phyloP scores from a whole-genome alignment of 768 basidiomycete genomes.

The Termitomyces sp. region DNA sequence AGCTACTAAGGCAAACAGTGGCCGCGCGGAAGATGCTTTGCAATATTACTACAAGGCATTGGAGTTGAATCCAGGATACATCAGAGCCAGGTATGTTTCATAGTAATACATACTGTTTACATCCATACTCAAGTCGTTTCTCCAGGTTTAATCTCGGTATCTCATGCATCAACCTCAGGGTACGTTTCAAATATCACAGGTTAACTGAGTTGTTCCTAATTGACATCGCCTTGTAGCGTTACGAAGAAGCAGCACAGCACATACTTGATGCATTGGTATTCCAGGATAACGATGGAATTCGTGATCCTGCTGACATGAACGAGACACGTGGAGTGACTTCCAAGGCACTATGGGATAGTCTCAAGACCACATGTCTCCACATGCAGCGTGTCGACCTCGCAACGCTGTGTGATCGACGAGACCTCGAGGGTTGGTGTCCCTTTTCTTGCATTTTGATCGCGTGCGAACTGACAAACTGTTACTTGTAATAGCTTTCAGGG shows the following conservation, averaged over 20 bases:
- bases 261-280: constrained; percentile 86
- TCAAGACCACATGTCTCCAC: constrained; percentile 80
- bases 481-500: constrained; percentile 25
- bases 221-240: constrained; percentile 45
- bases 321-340: constrained; percentile 71
- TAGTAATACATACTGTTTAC: background rate
- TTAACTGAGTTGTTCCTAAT: background rate
- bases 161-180: constrained; percentile 83
- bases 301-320: constrained; percentile 38
- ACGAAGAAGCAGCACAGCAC: constrained; percentile 82
- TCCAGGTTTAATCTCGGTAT: constrained; percentile 92
- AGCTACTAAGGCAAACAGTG: constrained; percentile 90
- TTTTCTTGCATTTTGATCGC: background rate
- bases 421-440: constrained; percentile 54
- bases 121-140: constrained; percentile 1
- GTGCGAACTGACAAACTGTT: background rate
- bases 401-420: constrained; percentile 62
- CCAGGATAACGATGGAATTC: constrained; percentile 81
- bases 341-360: constrained; percentile 80
- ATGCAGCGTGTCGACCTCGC: constrained; percentile 78
- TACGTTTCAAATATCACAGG: constrained; percentile 29
- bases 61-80: constrained; percentile 84
- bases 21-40: constrained; percentile 75
- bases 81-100: constrained; percentile 69
- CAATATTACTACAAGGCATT: constrained; percentile 84